Evolutionary conservation across 2,329 filamentous ascomycete species (phyloP).

Genomic region (Penicillium sp.): DNA sequence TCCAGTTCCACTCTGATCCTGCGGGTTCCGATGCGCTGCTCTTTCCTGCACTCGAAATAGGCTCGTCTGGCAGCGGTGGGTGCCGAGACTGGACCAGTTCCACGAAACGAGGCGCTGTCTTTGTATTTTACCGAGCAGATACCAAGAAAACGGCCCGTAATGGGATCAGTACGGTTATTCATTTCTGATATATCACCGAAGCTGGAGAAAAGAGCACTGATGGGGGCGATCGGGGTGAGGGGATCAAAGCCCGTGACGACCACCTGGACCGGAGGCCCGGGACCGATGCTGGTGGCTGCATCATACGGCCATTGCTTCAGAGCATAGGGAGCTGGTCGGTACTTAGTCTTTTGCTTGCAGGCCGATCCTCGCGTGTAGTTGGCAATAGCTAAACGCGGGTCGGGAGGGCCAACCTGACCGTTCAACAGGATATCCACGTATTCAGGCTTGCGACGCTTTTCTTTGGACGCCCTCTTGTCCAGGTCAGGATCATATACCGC

Average conservation of each 20-base stretch:
- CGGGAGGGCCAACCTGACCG: slow-evolving; percentile 64
- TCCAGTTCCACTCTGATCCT: slow-evolving; percentile 83
- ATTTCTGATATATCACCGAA: slow-evolving; percentile 75
- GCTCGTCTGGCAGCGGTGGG: slow-evolving; percentile 79
- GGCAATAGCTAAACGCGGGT: slow-evolving; percentile 73
- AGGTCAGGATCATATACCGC: slow-evolving; percentile 63
- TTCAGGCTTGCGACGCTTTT: slow-evolving; percentile 53
- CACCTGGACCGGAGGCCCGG: slow-evolving; percentile 84
- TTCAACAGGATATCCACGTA: slow-evolving; percentile 52
- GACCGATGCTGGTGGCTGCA: slow-evolving; percentile 76
- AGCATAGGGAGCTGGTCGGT: slow-evolving; percentile 72
- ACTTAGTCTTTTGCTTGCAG: slow-evolving; percentile 67
- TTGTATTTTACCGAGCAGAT: slow-evolving; percentile 90
- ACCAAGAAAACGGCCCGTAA: slow-evolving; percentile 89
- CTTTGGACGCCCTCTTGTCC: slow-evolving; percentile 57
- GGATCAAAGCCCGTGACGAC: slow-evolving; percentile 97
- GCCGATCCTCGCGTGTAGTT: slow-evolving; percentile 62
- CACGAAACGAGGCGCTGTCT: slow-evolving; percentile 61
- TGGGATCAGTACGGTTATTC: slow-evolving; percentile 91
- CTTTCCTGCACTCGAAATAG: slow-evolving; percentile 68
- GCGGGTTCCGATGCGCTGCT: slow-evolving; percentile 74
- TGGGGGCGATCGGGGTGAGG: slow-evolving; percentile 65
- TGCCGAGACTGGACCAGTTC: slow-evolving; percentile 59
- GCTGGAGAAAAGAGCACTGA: slow-evolving; percentile 40
- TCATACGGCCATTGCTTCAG: slow-evolving; percentile 81